Base-by-base conservation (phyloP, 345 rosid genomes). In the Cardamine resedifolia region DNA sequence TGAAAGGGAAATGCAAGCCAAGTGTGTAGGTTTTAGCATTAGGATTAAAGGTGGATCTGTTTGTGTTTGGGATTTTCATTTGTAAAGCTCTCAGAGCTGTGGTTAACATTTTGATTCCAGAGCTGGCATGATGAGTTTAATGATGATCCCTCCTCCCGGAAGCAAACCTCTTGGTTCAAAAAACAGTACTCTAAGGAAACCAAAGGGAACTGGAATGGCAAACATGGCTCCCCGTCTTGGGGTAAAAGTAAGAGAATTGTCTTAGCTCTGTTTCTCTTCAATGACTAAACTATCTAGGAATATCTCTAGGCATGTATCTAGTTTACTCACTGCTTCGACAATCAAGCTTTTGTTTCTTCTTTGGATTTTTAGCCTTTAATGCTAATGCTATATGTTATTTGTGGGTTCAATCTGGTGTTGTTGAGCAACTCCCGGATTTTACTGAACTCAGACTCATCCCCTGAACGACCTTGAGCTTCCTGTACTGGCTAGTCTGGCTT, bases 81-180 rank as follows among this genome's bases (percentile, higher is more conserved):
- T 27, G 27, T 49, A 58, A 64, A 49, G 15, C 16, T 20, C 56
- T 66, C 5, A 50, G 45, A 60, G 49, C 34, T 3, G 18, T 1
- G 12, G 24, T 34, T 75, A 33, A 44, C 33, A n/a, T 66, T 55
- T 66, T 52, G 56, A 14, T 65, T 73, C 24, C 83, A 94, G 98
- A 71, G 72, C 21, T 86, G 85, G 88, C 74, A 73, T 39, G 75
- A 81, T 72, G 87, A 77, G 48, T 73, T 78, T 80, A 78, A 76
- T 55, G 82, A 87, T 45, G 66, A 57, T 50, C 79, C 65, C 4
- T 63, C 30, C 6, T 81, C 88, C 41, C 80, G 85, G 41, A 75
- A 79, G 71, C 84, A 70, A 11, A 45, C 77, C 44, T 85, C 97
- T 0, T 85, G 97, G 97, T 89, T 83, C 73, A 84, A 74, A 71